phyloP scores from a whole-genome alignment of 1,139 yeast species.

The Saccharomyces pastorianus region DNA sequence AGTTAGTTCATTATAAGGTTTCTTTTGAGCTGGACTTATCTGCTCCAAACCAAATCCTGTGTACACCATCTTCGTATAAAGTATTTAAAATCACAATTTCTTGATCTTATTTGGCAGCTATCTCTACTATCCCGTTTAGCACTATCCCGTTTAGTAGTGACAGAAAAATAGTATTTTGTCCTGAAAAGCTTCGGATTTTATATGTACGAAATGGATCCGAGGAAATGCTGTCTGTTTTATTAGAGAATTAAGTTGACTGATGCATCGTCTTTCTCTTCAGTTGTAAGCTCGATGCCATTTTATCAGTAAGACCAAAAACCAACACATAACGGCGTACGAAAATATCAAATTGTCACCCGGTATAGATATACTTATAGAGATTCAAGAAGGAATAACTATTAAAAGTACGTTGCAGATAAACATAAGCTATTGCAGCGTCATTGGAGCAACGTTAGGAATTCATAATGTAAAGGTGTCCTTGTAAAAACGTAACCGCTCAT shows the following conservation, averaged over 20 bases:
- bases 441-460: not conserved
- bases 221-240: not conserved
- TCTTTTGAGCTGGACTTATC: slow-evolving; percentile 34
- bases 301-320: not conserved
- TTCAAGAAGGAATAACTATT: not conserved
- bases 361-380: not conserved
- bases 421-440: not conserved
- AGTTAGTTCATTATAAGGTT: slow-evolving; percentile 61
- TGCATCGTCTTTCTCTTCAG: not conserved
- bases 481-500: slow-evolving; percentile 19
- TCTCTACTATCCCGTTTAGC: not conserved
- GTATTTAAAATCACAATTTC: not conserved
- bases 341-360: not conserved
- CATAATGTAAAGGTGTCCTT: slow-evolving; percentile 25
- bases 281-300: not conserved
- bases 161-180: not conserved
- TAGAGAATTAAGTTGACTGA: not conserved
- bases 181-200: not conserved
- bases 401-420: not conserved
- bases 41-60: slow-evolving; percentile 37
- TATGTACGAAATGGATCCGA: not conserved
- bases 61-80: slow-evolving; percentile 29
- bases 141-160: not conserved
- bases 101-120: not conserved
- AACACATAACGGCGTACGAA: not conserved